phyloP scores from a whole-genome alignment of 805 yeast genomes.

The Metschnikowia hibisci region DNA sequence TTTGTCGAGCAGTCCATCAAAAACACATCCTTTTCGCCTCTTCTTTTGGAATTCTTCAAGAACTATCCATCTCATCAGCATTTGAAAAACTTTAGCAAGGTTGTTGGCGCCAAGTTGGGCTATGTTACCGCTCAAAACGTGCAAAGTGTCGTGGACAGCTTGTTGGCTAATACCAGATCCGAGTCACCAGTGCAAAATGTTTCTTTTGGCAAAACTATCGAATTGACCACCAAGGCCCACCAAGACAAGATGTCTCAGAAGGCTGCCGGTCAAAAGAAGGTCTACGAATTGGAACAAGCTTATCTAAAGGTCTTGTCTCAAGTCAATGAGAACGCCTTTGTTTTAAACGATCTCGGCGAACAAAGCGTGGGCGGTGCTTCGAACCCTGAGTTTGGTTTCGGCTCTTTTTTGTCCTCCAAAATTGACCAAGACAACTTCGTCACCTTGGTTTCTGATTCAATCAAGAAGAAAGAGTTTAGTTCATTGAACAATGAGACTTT shows the following conservation, averaged over 20 bases:
- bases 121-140: constrained; percentile 38
- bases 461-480: constrained; percentile 42
- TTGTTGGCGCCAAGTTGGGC: constrained; percentile 55
- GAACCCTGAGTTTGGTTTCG: constrained; percentile 86
- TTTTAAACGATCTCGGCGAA: constrained; percentile 57
- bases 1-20: constrained; percentile 60
- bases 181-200: constrained; percentile 60
- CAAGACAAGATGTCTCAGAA: constrained; percentile 19
- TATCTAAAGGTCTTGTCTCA: constrained; percentile 74
- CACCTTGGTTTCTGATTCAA: constrained; percentile 42
- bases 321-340: constrained; percentile 51
- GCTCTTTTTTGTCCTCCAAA: constrained; percentile 59
- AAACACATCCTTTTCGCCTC: constrained; percentile 51
- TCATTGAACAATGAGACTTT: constrained; percentile 45
- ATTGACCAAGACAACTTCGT: constrained; percentile 48
- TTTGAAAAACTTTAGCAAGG: constrained; percentile 45
- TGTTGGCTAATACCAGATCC: constrained; percentile 50
- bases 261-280: constrained; percentile 43
- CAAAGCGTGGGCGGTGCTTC: constrained; percentile 41
- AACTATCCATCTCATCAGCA: constrained; percentile 46
- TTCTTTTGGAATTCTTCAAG: constrained; percentile 71
- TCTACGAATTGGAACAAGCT: constrained; percentile 61
- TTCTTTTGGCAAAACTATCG: constrained; percentile 48
- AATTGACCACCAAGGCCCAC: constrained; percentile 27
- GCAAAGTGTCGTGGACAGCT: constrained; percentile 41